phyloP scores from a whole-genome alignment of 202 grass and related monocot genomes.

The Setaria italica region DNA sequence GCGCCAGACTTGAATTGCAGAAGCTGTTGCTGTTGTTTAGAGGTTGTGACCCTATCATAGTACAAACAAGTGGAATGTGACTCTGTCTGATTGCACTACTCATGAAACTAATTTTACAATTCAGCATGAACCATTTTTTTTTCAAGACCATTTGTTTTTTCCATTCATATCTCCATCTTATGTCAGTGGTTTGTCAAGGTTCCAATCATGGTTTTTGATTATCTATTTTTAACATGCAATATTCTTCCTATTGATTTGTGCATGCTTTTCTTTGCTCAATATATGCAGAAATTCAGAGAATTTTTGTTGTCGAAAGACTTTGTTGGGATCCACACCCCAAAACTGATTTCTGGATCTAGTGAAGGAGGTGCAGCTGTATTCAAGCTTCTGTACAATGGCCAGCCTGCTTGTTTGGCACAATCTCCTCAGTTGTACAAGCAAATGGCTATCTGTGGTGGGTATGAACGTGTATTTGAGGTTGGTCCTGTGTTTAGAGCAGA shows the following conservation, averaged over 20 bases:
- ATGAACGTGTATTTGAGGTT: constrained; percentile 87
- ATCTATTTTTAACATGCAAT: constrained; percentile 6
- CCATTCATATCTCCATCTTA: neutral
- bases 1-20: neutral
- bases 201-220: neutral
- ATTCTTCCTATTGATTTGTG: neutral
- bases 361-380: constrained; percentile 97
- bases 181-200: neutral
- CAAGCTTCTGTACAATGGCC: constrained; percentile 73
- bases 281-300: constrained; percentile 66
- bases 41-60: neutral
- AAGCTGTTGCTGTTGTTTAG: neutral
- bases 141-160: constrained; percentile 14
- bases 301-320: constrained; percentile 71
- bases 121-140: neutral
- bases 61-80: neutral
- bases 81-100: neutral
- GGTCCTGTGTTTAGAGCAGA: constrained; percentile 86
- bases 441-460: constrained; percentile 82
- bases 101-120: neutral
- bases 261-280: neutral
- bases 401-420: constrained; percentile 84
- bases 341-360: constrained; percentile 75
- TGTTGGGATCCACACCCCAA: constrained; percentile 81
- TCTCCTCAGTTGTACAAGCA: constrained; percentile 85